Evolutionary conservation across 2,329 filamentous ascomycete genomes (phyloP).

Genomic region (Aspergillus sp.): DNA sequence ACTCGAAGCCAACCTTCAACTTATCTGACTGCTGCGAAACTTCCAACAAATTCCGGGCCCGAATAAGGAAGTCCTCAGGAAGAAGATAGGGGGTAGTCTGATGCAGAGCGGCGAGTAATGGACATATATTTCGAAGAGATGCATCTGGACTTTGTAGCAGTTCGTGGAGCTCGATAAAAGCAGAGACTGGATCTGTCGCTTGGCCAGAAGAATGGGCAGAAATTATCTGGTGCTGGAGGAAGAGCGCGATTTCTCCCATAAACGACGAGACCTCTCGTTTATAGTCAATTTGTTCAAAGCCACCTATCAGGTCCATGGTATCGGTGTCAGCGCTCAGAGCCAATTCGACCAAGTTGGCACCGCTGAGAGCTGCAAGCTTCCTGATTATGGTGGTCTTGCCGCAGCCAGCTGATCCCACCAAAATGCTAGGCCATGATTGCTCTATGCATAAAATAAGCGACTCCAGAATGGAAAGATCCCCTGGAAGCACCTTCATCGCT

Average conservation of each 20-base stretch:
- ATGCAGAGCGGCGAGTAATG: constrained; percentile 24
- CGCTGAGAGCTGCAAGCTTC: constrained; percentile 69
- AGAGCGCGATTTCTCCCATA: constrained; percentile 44
- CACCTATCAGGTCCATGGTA: constrained; percentile 92
- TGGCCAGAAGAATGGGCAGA: constrained; percentile 17
- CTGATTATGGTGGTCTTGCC: constrained; percentile 77
- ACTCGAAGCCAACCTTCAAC: constrained; percentile 69
- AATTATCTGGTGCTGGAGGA: constrained; percentile 39
- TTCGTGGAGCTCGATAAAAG: constrained; percentile 25
- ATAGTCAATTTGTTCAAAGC: constrained; percentile 89
- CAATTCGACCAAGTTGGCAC: constrained; percentile 69
- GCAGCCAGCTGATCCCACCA: constrained; percentile 74
- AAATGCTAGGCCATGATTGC: constrained; percentile 77
- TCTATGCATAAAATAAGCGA: constrained; percentile 80
- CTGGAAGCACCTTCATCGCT: constrained; percentile 25
- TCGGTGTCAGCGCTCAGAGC: constrained; percentile 92
- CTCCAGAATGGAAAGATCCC: constrained; percentile 61
- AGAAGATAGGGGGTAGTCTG: constrained; percentile 37
- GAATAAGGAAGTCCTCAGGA: constrained; percentile 41
- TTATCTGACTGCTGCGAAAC: constrained; percentile 53
- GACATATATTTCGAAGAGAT: constrained; percentile 21
- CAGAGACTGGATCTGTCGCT: constrained; percentile 11
- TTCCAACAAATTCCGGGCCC: constrained; percentile 43
- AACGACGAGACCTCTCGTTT: constrained; percentile 60
- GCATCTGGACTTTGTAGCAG: constrained; percentile 19